Evolutionary conservation across 169 alveolate genomes (phyloP), one percentile per base, ranked within the genome.

Genomic region (Babesia gibsoni): DNA sequence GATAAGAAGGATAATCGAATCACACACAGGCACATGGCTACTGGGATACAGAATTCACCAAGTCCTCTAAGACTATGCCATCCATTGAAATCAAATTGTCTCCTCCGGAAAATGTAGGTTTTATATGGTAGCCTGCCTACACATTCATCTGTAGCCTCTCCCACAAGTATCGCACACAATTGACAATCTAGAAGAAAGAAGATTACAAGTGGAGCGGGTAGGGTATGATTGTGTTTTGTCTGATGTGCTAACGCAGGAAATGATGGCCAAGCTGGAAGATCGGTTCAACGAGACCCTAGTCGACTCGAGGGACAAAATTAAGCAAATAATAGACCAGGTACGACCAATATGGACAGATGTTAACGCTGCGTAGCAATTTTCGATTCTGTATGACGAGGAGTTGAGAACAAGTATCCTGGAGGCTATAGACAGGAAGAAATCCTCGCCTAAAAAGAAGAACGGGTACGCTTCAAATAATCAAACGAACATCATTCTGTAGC

Each of bases 41-140:
- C 12, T 75, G 84, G 84, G 73, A 75, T 23, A 75, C 69, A 9
- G 73, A 75, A 12, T 75, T 75, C 39, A 79, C 66, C 4, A 43
- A 57, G 57, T 63, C 74, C 37, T 83, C 92, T n/a, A 77, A 81
- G 65, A 72, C 88, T 33, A 61, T 82, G 56, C 92, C 92, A 27
- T 86, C 92, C 20, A 86, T 86, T 43, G 92, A 86, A 86, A 85
- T 86, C 32, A 86, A 86, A 75, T 67, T 86, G 27, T 67, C 89
- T 42, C 90, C 92, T 12, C 92, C 92, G 23, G 90, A 86, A 68
- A 82, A 86, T 59, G 92, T 86, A 81, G n/a, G 72, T 35, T 61
- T 10, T 36, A 16, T 2, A 20, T 22, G 23, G 45, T 16, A 29
- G 20, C 16, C 22, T 53, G 2, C 33, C 10, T 22, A 18, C 32